A percentile compares a stretch with the other conserved stretches of the same genome.
Conservation (phyloP, 116 monocot species). For the Cymodocea nodosa region DNA sequence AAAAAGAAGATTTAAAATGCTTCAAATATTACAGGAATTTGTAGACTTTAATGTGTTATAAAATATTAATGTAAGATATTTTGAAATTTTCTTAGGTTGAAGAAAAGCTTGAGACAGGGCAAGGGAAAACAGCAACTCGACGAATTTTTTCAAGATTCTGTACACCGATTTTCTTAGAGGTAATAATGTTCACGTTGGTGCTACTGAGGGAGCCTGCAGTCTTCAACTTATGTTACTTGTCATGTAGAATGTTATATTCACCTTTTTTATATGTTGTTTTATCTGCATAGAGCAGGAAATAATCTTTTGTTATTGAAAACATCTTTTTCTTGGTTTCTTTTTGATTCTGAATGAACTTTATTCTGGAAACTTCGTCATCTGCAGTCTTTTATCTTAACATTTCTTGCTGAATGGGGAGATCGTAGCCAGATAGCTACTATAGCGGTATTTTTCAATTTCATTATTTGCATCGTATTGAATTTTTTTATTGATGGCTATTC, state of each 20-base stretch:
- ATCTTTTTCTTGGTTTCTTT: too few species aligned
- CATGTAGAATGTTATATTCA: too few species aligned
- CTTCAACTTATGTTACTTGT: too few species aligned
- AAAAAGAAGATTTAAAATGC: too few species aligned
- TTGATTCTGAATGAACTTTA: not conserved
- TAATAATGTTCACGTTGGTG: conserved; percentile 3
- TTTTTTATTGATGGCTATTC: not conserved
- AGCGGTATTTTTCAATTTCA: conserved; percentile 38
- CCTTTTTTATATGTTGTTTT: too few species aligned
- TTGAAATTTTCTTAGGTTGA: conserved; percentile 45
- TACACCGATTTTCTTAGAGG: conserved; percentile 95
- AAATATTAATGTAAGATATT: too few species aligned
- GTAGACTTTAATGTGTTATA: too few species aligned
- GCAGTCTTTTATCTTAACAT: conserved; percentile 96
- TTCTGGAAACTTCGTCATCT: conserved; percentile 19
- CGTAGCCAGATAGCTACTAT: conserved; percentile 99
- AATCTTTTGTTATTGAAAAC: too few species aligned
- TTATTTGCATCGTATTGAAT: not conserved
- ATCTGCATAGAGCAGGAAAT: too few species aligned
- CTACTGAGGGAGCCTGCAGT: too few species aligned
- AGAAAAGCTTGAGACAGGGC: conserved; percentile 90
- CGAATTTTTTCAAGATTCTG: conserved; percentile 89
- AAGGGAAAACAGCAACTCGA: conserved; percentile 63
- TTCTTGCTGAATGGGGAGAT: conserved; percentile 99
- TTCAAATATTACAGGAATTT: too few species aligned